These are phyloP conservation scores for Astrocystis sublimbata DNA, from an alignment of 495 filamentous ascomycete species.

Conservation along the genomic window DNA sequence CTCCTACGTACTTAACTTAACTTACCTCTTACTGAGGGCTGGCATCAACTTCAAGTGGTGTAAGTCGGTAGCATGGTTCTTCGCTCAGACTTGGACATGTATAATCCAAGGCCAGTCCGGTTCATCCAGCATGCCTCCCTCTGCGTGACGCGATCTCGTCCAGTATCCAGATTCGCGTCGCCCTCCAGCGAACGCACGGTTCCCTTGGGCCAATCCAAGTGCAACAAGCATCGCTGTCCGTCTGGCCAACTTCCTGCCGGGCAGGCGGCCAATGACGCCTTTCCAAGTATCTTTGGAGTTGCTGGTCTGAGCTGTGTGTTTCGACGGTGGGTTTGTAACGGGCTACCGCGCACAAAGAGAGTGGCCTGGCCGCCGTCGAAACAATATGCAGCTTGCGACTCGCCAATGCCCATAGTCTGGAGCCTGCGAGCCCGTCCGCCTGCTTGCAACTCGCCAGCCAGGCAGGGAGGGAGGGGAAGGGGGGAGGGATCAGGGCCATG, in stretches of 20 bases:
- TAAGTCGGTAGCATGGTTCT: too few species aligned
- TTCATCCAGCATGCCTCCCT: not conserved
- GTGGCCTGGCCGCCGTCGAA: not conserved
- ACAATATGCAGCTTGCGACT: slow-evolving; percentile 14
- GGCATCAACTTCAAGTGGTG: too few species aligned
- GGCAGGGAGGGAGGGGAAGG: too few species aligned
- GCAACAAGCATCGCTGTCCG: not conserved
- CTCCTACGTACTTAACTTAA: too few species aligned
- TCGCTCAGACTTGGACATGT: too few species aligned
- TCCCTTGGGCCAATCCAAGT: not conserved
- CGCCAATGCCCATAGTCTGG: slow-evolving; percentile 18
- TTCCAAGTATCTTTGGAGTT: slow-evolving; percentile 13
- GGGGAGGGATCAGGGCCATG: slow-evolving; percentile 3
- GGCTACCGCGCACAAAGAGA: not conserved
- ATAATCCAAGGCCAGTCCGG: not conserved
- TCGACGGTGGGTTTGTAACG: slow-evolving; percentile 14
- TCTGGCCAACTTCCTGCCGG: not conserved
- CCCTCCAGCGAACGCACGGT: not conserved
- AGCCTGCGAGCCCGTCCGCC: slow-evolving; percentile 1
- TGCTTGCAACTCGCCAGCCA: slow-evolving; percentile 16
- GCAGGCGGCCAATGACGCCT: slow-evolving; percentile 8
- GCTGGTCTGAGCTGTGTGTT: slow-evolving; percentile 9
- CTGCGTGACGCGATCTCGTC: not conserved
- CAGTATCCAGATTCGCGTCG: not conserved
- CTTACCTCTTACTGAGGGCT: too few species aligned